Conservation (phyloP, 371 early-diverging fungal genomes). For the Batkoa obscura region DNA sequence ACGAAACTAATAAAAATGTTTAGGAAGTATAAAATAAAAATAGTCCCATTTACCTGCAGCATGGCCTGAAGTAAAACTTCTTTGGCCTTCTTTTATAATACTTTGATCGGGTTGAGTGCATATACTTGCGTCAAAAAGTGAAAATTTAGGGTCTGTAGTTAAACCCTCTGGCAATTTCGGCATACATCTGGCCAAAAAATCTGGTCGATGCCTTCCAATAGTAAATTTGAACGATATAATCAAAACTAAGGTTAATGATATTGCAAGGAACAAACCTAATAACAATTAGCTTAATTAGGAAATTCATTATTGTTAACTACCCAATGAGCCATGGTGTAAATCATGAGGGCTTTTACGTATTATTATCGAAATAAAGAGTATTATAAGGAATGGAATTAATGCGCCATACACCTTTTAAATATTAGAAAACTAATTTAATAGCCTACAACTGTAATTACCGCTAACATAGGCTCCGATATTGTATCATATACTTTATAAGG, state of each 20-base stretch:
- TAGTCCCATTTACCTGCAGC: conserved; percentile 31
- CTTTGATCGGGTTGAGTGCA: conserved; percentile 28
- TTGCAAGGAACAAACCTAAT: conserved; percentile 26
- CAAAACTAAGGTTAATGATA: conserved; percentile 19
- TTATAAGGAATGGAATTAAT: conserved; percentile 28
- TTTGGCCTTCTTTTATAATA: conserved; percentile 57
- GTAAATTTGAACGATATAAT: conserved; percentile 23
- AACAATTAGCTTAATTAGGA: conserved; percentile 38
- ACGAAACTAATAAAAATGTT: conserved; percentile 22
- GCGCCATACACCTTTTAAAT: conserved; percentile 14
- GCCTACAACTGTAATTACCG: conserved; percentile 12
- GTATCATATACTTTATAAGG: conserved; percentile 36
- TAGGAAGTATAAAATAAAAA: not conserved
- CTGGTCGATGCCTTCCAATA: conserved; percentile 68
- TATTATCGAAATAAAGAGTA: conserved; percentile 20
- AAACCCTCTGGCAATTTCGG: conserved; percentile 32
- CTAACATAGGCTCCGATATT: conserved; percentile 30
- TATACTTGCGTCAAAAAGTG: no score
- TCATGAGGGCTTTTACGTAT: conserved; percentile 32
- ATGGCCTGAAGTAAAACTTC: conserved; percentile 89
- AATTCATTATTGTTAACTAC: conserved; percentile 7
- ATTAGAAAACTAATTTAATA: not conserved
- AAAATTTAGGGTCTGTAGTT: no score
- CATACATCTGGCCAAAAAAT: conserved; percentile 72
- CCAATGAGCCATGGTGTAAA: conserved; percentile 38